A percentile compares a stretch with the other conserved stretches of the same genome.
Evolutionary conservation across 345 rosid genomes (phyloP).

Genomic region (Pelargonium nanum): DNA sequence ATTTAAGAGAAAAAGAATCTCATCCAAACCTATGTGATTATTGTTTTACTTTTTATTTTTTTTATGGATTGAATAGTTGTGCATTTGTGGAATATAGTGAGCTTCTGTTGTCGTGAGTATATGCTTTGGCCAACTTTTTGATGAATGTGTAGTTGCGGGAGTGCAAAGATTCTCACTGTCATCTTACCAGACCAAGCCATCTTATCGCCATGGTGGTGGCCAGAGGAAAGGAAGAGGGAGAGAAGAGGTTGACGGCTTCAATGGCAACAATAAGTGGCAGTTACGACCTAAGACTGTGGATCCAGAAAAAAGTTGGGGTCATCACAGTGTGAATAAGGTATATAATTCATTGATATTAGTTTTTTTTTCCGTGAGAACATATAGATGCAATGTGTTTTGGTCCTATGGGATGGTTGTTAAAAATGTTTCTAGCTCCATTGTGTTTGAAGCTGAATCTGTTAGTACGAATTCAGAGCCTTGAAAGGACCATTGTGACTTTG

Average conservation of each 20-base stretch:
- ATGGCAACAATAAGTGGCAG: conserved; percentile 37
- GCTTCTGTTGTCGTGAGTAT: too few relatives aligned
- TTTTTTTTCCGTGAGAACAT: too few relatives aligned
- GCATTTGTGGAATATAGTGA: too few relatives aligned
- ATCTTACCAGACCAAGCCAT: conserved; percentile 24
- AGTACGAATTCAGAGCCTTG: not conserved
- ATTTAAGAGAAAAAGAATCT: too few relatives aligned
- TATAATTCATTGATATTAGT: not conserved
- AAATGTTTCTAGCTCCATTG: not conserved
- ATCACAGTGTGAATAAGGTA: conserved; percentile 93
- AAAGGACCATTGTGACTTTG: too few relatives aligned
- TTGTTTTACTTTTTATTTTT: too few relatives aligned
- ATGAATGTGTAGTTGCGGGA: conserved; percentile 18
- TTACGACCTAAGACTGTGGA: conserved; percentile 65
- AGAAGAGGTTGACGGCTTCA: conserved; percentile 29
- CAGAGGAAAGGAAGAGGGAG: conserved; percentile 15
- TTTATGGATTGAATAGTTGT: too few relatives aligned
- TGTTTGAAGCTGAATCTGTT: not conserved
- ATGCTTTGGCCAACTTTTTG: too few relatives aligned
- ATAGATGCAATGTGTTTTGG: too few relatives aligned
- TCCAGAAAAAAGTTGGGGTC: conserved; percentile 83
- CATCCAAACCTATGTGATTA: too few relatives aligned
- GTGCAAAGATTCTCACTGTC: conserved; percentile 24
- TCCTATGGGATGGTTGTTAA: not conserved
- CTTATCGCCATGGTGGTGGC: conserved; percentile 16